Percentiles rank a stretch among this genome's conserved stretches.
Conservation (phyloP, 352 stramenopile genomes). For the Phytophthora citricola region DNA sequence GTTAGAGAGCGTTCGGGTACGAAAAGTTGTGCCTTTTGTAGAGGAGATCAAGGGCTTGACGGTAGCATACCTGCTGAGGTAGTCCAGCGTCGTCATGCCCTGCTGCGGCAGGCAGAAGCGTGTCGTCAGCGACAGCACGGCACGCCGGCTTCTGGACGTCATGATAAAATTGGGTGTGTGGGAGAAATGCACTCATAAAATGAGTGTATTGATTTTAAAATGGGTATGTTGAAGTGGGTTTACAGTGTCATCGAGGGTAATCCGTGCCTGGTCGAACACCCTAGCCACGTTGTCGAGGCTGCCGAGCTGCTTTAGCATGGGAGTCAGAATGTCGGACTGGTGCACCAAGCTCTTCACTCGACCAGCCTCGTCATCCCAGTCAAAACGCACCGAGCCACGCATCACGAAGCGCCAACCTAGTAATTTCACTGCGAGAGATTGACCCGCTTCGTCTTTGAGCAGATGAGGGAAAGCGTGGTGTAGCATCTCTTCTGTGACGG, state of each 20-base stretch:
- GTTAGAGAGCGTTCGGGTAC: constrained; percentile 1
- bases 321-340: constrained; percentile 4
- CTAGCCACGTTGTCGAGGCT: not conserved
- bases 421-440: not conserved
- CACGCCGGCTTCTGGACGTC: constrained; percentile 29
- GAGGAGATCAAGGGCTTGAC: not conserved
- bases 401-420: not conserved
- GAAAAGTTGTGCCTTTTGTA: constrained; percentile 2
- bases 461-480: constrained; percentile 24
- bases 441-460: not conserved
- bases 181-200: no score
- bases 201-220: no score
- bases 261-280: not conserved
- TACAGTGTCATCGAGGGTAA: not conserved
- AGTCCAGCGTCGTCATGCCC: constrained; percentile 76
- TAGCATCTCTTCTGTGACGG: constrained; percentile 26
- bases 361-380: not conserved
- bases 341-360: constrained; percentile 2
- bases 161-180: constrained; percentile 6
- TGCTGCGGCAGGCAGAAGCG: constrained; percentile 82
- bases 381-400: constrained; percentile 8
- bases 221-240: no score
- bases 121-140: constrained; percentile 80
- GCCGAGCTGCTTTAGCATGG: not conserved
- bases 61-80: constrained; percentile 65